phyloP scores from a whole-genome alignment of 1,284 basidiomycete species.

The Veloboletus limbatus region DNA sequence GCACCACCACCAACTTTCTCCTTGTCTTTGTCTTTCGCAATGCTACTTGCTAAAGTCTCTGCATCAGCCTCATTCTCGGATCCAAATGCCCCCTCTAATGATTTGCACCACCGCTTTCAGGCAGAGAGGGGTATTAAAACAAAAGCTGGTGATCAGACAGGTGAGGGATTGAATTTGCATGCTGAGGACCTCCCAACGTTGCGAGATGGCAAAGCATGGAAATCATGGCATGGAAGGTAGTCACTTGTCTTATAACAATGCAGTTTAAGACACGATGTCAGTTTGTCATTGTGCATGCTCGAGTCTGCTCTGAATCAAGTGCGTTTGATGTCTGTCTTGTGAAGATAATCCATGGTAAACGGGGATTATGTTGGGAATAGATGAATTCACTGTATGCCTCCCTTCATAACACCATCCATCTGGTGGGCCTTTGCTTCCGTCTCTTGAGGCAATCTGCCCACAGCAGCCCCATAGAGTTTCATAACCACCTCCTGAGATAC shows the following conservation, averaged over 20 bases:
- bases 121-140: conserved; percentile 5
- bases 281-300: conserved; percentile 61
- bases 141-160: conserved; percentile 24
- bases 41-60: conserved; percentile 3
- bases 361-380: neutral
- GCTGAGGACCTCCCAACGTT: conserved; percentile 8
- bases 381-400: conserved; percentile 60
- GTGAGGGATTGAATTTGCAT: conserved; percentile 28
- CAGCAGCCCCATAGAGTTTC: conserved; percentile 70
- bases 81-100: conserved; percentile 19
- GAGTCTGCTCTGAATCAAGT: conserved; percentile 76
- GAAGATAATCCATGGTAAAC: no score
- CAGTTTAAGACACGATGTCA: conserved; percentile 53
- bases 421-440: conserved; percentile 75
- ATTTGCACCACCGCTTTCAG: conserved; percentile 27
- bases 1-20: neutral
- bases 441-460: conserved; percentile 63
- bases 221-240: conserved; percentile 27
- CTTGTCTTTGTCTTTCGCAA: conserved; percentile 11
- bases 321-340: conserved; percentile 65
- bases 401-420: conserved; percentile 84
- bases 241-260: conserved; percentile 50
- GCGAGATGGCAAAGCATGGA: conserved; percentile 7
- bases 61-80: conserved; percentile 27
- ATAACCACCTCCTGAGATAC: conserved; percentile 39